phyloP scores from a whole-genome alignment of 768 basidiomycete species.

The Amanita rubescens region DNA sequence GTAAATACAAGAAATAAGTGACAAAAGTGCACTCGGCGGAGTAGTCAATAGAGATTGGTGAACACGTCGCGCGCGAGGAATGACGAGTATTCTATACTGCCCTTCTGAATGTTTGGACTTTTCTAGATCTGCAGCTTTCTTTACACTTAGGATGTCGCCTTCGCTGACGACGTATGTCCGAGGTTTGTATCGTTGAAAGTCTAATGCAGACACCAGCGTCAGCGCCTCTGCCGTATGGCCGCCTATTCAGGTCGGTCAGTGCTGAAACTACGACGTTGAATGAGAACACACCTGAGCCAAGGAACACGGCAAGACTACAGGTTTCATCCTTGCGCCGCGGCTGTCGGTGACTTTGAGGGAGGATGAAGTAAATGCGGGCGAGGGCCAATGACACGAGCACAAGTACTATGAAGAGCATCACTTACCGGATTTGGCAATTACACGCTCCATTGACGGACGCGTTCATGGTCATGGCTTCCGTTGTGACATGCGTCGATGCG shows the following conservation, averaged over 20 bases:
- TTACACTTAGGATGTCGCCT: constrained; percentile 72
- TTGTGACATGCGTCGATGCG: constrained; percentile 4
- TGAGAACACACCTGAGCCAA: constrained; percentile 74
- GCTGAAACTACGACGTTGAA: background rate
- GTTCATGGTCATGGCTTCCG: background rate
- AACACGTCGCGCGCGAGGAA: constrained; percentile 85
- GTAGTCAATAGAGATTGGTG: constrained; percentile 74
- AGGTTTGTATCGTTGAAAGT: constrained; percentile 66
- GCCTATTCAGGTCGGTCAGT: constrained; percentile 39
- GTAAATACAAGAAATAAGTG: constrained; percentile 55
- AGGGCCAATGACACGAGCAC: constrained; percentile 7
- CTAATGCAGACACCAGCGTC: constrained; percentile 60
- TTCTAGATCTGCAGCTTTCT: constrained; percentile 68
- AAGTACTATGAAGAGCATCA: background rate
- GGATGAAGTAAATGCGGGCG: constrained; percentile 25
- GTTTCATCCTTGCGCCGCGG: constrained; percentile 12
- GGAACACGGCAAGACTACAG: constrained; percentile 68
- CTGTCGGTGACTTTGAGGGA: constrained; percentile 13
- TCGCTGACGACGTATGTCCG: constrained; percentile 78
- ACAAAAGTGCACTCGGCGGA: constrained; percentile 53
- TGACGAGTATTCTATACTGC: constrained; percentile 46
- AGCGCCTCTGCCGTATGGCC: constrained; percentile 92
- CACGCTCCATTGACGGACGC: background rate
- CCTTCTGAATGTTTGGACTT: constrained; percentile 19
- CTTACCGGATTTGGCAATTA: background rate